Conservation (phyloP, 306 rosid genomes). For the Casuarina glauca region DNA sequence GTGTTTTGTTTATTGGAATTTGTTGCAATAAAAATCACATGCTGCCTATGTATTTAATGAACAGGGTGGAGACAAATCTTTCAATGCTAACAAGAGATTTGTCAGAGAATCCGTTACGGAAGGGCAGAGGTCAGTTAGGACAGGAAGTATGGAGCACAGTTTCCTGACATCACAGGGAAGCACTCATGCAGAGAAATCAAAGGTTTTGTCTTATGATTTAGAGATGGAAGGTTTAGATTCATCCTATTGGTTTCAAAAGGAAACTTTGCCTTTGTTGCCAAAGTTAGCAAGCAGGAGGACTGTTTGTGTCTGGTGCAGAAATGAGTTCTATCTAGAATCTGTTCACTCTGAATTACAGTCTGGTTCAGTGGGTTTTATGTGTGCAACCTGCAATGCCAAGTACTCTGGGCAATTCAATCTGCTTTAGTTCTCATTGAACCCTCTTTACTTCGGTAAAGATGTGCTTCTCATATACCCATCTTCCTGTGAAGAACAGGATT, state of each 20-base stretch:
- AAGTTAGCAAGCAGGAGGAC: conserved; percentile 11
- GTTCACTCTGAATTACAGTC: conserved; percentile 23
- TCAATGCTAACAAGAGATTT: conserved; percentile 16
- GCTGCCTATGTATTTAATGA: conserved; percentile 8
- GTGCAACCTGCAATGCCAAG: conserved; percentile 42
- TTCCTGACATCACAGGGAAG: conserved; percentile 27
- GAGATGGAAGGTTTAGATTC: conserved; percentile 26
- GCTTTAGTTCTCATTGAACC: conserved; percentile 36
- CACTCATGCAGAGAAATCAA: conserved; percentile 22
- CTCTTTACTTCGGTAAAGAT: conserved; percentile 31
- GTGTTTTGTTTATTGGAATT: conserved; percentile 1
- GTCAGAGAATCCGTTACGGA: conserved; percentile 20
- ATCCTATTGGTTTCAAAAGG: conserved; percentile 28
- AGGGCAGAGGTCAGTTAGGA: conserved; percentile 16
- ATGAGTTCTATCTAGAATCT: conserved; percentile 29
- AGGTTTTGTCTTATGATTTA: conserved; percentile 21
- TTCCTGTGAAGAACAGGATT: conserved; percentile 30
- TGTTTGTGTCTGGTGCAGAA: conserved; percentile 36
- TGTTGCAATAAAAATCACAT: not conserved
- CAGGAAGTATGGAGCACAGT: conserved; percentile 13
- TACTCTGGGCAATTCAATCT: conserved; percentile 30
- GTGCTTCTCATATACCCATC: conserved; percentile 42
- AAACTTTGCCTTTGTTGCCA: conserved; percentile 25
- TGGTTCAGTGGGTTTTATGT: conserved; percentile 38
- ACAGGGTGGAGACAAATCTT: conserved; percentile 31